Conservation (phyloP, 176 grass and related monocot species). For the Urochloa ruziziensis region DNA sequence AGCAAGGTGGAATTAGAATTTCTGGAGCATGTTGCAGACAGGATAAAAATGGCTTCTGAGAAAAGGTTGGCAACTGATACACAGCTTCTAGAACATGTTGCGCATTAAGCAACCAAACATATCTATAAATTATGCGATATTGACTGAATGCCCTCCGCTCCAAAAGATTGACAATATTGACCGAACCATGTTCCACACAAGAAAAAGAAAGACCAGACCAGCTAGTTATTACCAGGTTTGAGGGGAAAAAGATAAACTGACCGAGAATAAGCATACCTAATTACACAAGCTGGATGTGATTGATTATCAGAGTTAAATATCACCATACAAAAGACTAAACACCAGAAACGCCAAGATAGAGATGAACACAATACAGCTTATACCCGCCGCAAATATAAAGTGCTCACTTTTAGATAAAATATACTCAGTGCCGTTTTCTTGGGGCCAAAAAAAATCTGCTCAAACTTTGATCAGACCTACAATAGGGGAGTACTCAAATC, state of each 20-base stretch:
- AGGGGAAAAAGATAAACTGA: neutral
- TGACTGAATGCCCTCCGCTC: neutral
- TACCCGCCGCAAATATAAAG: neutral
- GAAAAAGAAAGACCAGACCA: neutral
- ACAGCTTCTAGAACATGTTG: conserved; percentile 26
- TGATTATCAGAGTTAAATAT: neutral
- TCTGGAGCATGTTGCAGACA: neutral
- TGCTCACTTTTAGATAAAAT: neutral
- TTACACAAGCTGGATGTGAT: neutral
- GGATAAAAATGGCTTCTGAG: neutral
- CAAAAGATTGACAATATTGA: neutral
- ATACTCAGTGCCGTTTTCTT: neutral
- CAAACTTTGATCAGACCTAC: neutral
- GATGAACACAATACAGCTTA: neutral
- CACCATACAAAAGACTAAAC: neutral
- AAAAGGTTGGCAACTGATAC: neutral
- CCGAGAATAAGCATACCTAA: neutral
- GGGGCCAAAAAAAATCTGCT: neutral
- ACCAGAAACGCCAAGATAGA: conserved; percentile 1
- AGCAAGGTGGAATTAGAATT: neutral
- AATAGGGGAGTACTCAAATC: neutral
- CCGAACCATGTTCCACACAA: neutral
- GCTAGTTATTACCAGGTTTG: neutral
- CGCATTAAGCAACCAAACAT: conserved; percentile 19
- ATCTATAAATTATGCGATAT: neutral